Base-by-base conservation (phyloP, 371 early-diverging fungal species). In the Zychaea mexicana region DNA sequence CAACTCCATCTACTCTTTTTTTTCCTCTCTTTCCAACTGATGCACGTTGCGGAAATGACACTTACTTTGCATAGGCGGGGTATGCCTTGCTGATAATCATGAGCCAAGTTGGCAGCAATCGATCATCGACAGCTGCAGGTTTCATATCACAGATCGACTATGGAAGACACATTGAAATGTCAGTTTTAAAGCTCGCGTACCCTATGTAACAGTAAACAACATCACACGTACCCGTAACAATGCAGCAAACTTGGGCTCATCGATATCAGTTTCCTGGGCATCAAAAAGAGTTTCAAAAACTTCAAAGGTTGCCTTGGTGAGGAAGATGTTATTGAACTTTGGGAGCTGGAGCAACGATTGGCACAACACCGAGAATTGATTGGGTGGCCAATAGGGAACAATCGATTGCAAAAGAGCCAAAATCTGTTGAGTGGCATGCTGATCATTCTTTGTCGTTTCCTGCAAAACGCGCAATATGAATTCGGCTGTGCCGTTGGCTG, bases 61-160 rank as follows among this genome's bases (percentile, higher is more conserved):
- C 74, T 62, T 78, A 74, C 77, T 80, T 73, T 66, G 91, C 82
- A 71, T 79, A 87, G 22, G 88, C 73, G 52, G 78, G 73, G 70
- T 91, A 94, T 3, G 94, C 93, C 52, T 86, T 86, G 31, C 85
- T 80, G 19, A 95, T 83, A 52, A 96, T 87, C 60, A 87, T 79
- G 52, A 96, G 73, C 97, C 97, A 97, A n/a, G 93, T 73, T 22
- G 92, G 92, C 66, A 88, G 83, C 55, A 94, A 80, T 33, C 86
- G 79, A 12, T 85, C 86, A 70, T 97, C 98, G 64, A 93, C 90
- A 53, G 85, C 82, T 66, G 91, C 90, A 38, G 97, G 97, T 65
- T 92, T 92, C 56, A 94, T 80, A 38, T 92, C 88, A 9, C 91
- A 73, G 22, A 96, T 81, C 13, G 90, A 85, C 67, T 84, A 77